Evolutionary conservation across 495 filamentous ascomycete genomes (phyloP).

Genomic region (Staphylotrichum tortipilum): DNA sequence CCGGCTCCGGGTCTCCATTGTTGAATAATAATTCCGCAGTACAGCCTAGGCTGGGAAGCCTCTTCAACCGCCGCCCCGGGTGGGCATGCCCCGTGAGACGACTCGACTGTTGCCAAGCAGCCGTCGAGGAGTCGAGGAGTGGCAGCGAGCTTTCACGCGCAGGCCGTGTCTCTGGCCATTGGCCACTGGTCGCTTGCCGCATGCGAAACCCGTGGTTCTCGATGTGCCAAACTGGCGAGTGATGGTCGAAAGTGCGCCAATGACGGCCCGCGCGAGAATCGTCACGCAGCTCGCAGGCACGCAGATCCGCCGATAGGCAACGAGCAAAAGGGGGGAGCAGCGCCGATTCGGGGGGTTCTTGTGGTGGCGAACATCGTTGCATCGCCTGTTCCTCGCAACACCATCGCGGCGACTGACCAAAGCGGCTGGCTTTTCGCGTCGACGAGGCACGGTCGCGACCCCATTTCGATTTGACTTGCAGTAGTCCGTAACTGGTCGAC

Average conservation of each 20-base stretch:
- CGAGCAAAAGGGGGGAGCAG: neutral
- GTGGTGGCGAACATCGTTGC: too few species aligned
- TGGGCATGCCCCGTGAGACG: neutral
- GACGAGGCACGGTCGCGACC: conserved; percentile 4
- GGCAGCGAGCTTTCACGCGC: neutral
- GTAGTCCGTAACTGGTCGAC: too few species aligned
- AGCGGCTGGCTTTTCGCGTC: conserved; percentile 2
- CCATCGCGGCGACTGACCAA: neutral
- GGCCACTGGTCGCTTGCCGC: too few species aligned
- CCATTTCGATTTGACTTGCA: too few species aligned
- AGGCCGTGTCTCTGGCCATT: neutral
- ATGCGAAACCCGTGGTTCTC: conserved; percentile 1
- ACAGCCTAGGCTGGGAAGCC: neutral
- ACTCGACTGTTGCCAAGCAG: conserved; percentile 15
- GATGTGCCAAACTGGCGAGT: neutral
- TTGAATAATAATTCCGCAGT: neutral
- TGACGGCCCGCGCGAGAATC: neutral
- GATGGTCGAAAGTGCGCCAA: neutral
- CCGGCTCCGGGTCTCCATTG: conserved; percentile 13
- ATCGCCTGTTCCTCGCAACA: conserved; percentile 6
- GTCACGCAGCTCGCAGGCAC: neutral
- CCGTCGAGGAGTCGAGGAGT: too few species aligned
- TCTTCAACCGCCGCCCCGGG: neutral
- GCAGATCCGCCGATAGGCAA: neutral
- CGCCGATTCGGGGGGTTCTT: too few species aligned